Percentiles rank a stretch among this genome's conserved stretches.
Conservation (phyloP, 2,329 filamentous ascomycete genomes). For the Alternaria sp. region DNA sequence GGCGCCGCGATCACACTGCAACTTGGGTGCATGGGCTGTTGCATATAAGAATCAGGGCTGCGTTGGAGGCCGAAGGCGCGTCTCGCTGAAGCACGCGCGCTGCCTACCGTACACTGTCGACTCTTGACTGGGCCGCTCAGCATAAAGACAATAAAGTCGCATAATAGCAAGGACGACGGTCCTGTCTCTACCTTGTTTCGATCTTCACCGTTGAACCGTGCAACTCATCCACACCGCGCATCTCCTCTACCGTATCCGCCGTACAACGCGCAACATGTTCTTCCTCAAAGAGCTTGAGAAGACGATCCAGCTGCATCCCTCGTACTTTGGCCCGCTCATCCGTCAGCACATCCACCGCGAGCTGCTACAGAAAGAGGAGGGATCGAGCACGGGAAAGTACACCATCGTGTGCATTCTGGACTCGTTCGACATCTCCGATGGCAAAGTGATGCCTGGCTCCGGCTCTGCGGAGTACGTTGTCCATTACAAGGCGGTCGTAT, state of each 20-base stretch:
- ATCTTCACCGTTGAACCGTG: constrained; percentile 18
- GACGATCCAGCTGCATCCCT: constrained; percentile 92
- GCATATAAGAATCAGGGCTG: constrained; percentile 25
- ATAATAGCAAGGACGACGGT: constrained; percentile 24
- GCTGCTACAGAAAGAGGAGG: constrained; percentile 91
- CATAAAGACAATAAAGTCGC: constrained; percentile 36
- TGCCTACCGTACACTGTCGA: constrained; percentile 20
- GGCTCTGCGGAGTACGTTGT: constrained; percentile 95
- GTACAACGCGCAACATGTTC: constrained; percentile 71
- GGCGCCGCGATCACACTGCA: constrained; percentile 21
- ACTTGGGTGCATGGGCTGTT: constrained; percentile 37
- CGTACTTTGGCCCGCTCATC: constrained; percentile 94
- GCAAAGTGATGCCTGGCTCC: constrained; percentile 87
- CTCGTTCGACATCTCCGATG: constrained; percentile 91
- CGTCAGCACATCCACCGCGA: constrained; percentile 88
- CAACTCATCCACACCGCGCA: constrained; percentile 15
- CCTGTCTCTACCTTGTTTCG: constrained; percentile 8
- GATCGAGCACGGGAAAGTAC: constrained; percentile 92
- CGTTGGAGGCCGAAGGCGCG: constrained; percentile 40
- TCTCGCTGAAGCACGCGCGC: constrained; percentile 31
- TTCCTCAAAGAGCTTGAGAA: constrained; percentile 98
- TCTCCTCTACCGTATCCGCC: constrained; percentile 9
- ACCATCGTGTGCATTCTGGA: constrained; percentile 99
- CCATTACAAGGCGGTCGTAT: constrained; percentile 93
- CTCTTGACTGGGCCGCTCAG: constrained; percentile 23